Evolutionary conservation across 495 filamentous ascomycete species (phyloP).

Genomic region (Talaromyces adpressus): DNA sequence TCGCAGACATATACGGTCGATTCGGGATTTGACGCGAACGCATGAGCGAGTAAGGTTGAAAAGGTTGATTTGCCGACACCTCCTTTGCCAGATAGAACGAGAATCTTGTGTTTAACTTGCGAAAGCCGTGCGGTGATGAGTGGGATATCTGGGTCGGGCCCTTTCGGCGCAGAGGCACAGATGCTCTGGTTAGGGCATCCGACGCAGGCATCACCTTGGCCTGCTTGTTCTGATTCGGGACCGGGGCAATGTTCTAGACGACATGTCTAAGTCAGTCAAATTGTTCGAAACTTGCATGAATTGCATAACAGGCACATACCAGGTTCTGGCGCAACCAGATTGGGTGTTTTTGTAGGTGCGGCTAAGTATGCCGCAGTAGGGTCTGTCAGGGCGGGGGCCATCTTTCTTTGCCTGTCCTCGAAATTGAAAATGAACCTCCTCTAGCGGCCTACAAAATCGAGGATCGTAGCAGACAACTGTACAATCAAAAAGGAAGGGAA

Average conservation of each 20-base stretch:
- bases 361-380: slow-evolving; percentile 57
- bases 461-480: not conserved
- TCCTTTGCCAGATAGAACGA: slow-evolving; percentile 90
- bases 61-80: slow-evolving; percentile 96
- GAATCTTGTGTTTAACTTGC: slow-evolving; percentile 78
- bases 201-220: slow-evolving; percentile 79
- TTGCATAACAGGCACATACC: slow-evolving; percentile 31
- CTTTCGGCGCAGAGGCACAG: slow-evolving; percentile 89
- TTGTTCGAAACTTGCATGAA: not conserved
- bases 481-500: not conserved
- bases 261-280: slow-evolving; percentile 8
- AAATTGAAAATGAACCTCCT: not conserved
- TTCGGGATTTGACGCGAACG: slow-evolving; percentile 70
- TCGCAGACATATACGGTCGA: slow-evolving; percentile 88
- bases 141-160: slow-evolving; percentile 89
- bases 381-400: slow-evolving; percentile 68
- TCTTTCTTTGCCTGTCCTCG: slow-evolving; percentile 19
- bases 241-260: slow-evolving; percentile 82
- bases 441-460: not conserved
- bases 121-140: slow-evolving; percentile 78
- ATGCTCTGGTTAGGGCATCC: slow-evolving; percentile 95
- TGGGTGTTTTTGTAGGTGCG: slow-evolving; percentile 60
- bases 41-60: slow-evolving; percentile 76
- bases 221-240: slow-evolving; percentile 79
- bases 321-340: slow-evolving; percentile 88